phyloP scores from a whole-genome alignment of 2,329 filamentous ascomycete species.

The Neonectria coccinea region DNA sequence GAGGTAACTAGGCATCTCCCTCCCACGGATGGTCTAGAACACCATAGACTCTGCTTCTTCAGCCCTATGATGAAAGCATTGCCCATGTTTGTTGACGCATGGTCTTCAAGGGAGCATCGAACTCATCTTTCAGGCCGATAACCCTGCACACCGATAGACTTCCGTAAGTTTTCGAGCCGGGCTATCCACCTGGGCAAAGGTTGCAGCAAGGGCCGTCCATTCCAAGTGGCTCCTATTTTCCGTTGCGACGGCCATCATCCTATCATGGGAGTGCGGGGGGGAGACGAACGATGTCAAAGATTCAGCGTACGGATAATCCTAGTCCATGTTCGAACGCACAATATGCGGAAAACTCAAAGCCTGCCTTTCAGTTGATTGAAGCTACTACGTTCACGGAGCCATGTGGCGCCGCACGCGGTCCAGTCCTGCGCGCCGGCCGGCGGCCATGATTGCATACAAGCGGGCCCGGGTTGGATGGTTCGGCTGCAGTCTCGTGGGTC shows the following conservation, averaged over 20 bases:
- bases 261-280: slow-evolving; percentile 19
- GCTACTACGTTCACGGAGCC: not conserved
- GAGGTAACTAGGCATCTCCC: slow-evolving; percentile 1
- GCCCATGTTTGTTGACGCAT: not conserved
- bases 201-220: slow-evolving; percentile 4
- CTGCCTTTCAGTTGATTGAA: not conserved
- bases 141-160: not conserved
- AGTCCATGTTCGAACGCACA: slow-evolving; percentile 7
- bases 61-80: slow-evolving; percentile 23
- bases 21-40: slow-evolving; percentile 15
- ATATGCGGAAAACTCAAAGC: not conserved
- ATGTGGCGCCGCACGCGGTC: not conserved
- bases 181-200: not conserved
- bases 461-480: slow-evolving; percentile 3
- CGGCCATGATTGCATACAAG: slow-evolving; percentile 8
- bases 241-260: slow-evolving; percentile 4
- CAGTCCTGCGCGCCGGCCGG: not conserved
- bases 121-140: slow-evolving; percentile 16
- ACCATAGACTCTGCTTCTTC: slow-evolving; percentile 3
- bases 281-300: not conserved
- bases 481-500: not conserved
- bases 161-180: not conserved
- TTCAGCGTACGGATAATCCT: slow-evolving; percentile 6
- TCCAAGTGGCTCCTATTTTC: slow-evolving; percentile 13
- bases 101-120: slow-evolving; percentile 10